Conservation (phyloP, 495 filamentous ascomycete genomes). For the Pseudevernia furfuracea region DNA sequence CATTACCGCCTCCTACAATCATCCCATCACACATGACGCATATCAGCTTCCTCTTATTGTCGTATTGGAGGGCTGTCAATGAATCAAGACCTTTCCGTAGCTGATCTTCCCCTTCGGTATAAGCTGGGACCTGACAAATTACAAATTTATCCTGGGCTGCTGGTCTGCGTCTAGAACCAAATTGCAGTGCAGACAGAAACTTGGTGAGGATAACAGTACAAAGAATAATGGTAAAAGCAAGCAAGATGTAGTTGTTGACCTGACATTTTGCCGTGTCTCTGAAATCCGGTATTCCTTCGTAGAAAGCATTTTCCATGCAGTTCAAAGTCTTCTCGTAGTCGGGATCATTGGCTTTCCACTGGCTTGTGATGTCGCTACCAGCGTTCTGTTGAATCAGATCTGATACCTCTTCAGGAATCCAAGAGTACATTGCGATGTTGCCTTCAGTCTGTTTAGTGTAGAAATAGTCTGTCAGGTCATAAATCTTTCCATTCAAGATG, state of each 20-base stretch:
- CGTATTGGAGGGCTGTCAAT: constrained; percentile 85
- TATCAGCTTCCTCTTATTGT: constrained; percentile 94
- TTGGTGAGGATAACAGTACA: constrained; percentile 75
- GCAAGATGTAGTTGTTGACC: constrained; percentile 86
- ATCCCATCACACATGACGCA: constrained; percentile 92
- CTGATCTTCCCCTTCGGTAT: constrained; percentile 95
- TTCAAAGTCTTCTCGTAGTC: constrained; percentile 51
- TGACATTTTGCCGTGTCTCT: constrained; percentile 66
- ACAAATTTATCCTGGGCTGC: constrained; percentile 95
- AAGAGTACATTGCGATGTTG: constrained; percentile 48
- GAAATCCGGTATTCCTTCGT: constrained; percentile 78
- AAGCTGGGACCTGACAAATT: constrained; percentile 95
- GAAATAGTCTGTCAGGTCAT: constrained; percentile 89
- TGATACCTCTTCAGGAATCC: constrained; percentile 57
- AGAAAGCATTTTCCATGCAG: constrained; percentile 80
- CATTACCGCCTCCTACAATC: constrained; percentile 93
- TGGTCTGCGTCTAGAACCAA: constrained; percentile 85
- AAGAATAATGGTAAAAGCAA: constrained; percentile 76
- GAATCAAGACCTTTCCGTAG: constrained; percentile 89
- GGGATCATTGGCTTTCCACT: constrained; percentile 48
- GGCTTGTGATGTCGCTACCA: constrained; percentile 64
- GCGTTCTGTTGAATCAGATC: constrained; percentile 63
- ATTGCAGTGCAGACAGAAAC: constrained; percentile 89
- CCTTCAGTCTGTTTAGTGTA: constrained; percentile 52
- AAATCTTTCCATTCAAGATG: constrained; percentile 64